These are phyloP conservation scores for Neurospora tetrasperma DNA, from an alignment of 495 filamentous ascomycete species.

Conservation along the genomic window DNA sequence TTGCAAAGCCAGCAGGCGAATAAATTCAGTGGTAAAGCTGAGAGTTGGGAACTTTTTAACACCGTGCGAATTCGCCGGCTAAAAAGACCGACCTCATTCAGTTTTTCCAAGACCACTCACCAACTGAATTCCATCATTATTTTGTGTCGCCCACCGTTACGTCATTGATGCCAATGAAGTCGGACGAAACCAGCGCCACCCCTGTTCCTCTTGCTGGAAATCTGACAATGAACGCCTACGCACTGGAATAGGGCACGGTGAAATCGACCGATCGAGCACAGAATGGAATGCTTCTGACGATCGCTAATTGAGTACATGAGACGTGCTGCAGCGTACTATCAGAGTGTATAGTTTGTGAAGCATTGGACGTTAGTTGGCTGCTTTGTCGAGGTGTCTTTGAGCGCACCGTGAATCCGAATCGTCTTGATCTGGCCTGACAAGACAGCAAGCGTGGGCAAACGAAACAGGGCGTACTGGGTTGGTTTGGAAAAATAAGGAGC, in stretches of 20 bases:
- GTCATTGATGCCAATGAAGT: conserved; percentile 21
- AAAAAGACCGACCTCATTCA: neutral
- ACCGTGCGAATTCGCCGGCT: conserved; percentile 16
- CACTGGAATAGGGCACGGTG: neutral
- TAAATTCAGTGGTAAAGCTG: neutral
- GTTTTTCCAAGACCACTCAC: conserved; percentile 8
- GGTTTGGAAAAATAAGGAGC: neutral
- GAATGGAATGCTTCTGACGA: neutral
- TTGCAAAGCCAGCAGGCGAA: neutral
- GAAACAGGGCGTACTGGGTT: neutral
- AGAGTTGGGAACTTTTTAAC: conserved; percentile 8
- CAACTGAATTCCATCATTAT: conserved; percentile 14
- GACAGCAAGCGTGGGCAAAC: neutral
- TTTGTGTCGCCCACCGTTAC: conserved; percentile 17
- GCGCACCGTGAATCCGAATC: neutral
- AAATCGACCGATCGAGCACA: neutral
- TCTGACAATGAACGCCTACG: neutral
- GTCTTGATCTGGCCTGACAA: neutral
- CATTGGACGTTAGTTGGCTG: neutral
- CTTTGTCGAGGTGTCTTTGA: neutral
- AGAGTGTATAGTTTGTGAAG: neutral
- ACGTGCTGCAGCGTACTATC: neutral
- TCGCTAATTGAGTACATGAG: neutral
- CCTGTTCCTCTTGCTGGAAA: conserved; percentile 1
- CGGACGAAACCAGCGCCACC: conserved; percentile 14